Conservation (phyloP, 148 eudicot species). For the Fagopyrum esculentum region DNA sequence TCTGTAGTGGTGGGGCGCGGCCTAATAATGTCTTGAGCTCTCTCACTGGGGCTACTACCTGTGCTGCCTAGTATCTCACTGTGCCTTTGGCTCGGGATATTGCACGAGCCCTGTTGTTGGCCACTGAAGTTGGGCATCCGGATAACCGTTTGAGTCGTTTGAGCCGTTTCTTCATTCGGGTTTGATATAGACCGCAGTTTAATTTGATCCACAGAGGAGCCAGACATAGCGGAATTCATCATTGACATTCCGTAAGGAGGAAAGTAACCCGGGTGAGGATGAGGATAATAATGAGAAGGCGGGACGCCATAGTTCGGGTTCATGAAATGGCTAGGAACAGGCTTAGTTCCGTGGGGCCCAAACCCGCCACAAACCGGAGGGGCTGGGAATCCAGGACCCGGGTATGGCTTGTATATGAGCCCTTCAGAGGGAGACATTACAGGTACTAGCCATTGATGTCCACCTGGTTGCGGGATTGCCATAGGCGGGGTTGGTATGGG, state of each 20-base stretch:
- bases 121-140: constrained; percentile 21
- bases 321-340: constrained; percentile 7
- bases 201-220: constrained; percentile 40
- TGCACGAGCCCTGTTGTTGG: constrained; percentile 37
- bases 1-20: constrained; percentile 16
- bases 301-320: constrained; percentile 39
- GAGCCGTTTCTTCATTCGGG: constrained; percentile 26
- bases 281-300: constrained; percentile 14
- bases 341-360: constrained; percentile 16
- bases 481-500: constrained; percentile 24
- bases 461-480: constrained; percentile 38
- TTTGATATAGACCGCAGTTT: constrained; percentile 25
- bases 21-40: constrained; percentile 14
- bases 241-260: constrained; percentile 59
- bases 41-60: constrained; percentile 53
- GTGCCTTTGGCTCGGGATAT: constrained; percentile 33
- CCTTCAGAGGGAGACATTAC: constrained; percentile 95
- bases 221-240: constrained; percentile 35
- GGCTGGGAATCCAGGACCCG: constrained; percentile 45
- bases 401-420: constrained; percentile 85
- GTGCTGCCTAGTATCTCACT: constrained; percentile 49
- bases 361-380: constrained; percentile 31
- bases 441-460: constrained; percentile 90
- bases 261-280: constrained; percentile 47
- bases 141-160: constrained; percentile 22